Conservation (phyloP, 2,329 filamentous ascomycete genomes). For the Talaromyces rugulosus region DNA sequence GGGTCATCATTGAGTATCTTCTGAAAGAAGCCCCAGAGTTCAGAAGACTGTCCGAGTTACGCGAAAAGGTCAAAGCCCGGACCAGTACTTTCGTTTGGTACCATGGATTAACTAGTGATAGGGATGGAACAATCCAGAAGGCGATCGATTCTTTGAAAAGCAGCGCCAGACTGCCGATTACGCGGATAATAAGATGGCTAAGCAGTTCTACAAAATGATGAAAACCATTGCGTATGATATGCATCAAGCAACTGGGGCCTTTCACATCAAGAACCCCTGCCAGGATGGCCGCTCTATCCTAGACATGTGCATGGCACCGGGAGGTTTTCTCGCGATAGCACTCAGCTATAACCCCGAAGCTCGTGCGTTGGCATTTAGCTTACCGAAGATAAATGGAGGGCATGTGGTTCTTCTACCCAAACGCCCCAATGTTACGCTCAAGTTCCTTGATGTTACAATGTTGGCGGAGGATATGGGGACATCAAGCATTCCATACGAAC, state of each 20-base stretch:
- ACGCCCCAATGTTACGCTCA: conserved; percentile 13
- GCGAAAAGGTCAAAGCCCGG: background rate
- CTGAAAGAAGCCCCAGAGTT: conserved; percentile 3
- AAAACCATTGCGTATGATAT: conserved; percentile 3
- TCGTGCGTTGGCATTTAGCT: conserved; percentile 14
- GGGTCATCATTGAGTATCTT: background rate
- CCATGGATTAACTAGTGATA: background rate
- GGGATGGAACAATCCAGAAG: background rate
- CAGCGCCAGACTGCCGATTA: background rate
- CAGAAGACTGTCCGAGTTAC: background rate
- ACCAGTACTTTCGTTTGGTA: background rate
- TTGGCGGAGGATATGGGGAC: conserved; percentile 45
- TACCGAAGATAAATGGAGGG: conserved; percentile 1
- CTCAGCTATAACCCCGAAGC: conserved; percentile 35
- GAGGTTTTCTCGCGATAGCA: conserved; percentile 45
- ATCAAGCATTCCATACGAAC: conserved; percentile 16
- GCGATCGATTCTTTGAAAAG: background rate
- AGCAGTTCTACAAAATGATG: conserved; percentile 6
- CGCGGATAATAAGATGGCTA: background rate
- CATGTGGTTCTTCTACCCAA: background rate
- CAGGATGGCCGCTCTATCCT: conserved; percentile 32
- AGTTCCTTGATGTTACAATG: conserved; percentile 49
- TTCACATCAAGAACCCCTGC: conserved; percentile 9
- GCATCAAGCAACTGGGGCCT: conserved; percentile 7
- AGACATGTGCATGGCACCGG: conserved; percentile 55